Evolutionary conservation across 2,329 filamentous ascomycete species (phyloP).

Genomic region (Zymoseptoria ardabiliae): DNA sequence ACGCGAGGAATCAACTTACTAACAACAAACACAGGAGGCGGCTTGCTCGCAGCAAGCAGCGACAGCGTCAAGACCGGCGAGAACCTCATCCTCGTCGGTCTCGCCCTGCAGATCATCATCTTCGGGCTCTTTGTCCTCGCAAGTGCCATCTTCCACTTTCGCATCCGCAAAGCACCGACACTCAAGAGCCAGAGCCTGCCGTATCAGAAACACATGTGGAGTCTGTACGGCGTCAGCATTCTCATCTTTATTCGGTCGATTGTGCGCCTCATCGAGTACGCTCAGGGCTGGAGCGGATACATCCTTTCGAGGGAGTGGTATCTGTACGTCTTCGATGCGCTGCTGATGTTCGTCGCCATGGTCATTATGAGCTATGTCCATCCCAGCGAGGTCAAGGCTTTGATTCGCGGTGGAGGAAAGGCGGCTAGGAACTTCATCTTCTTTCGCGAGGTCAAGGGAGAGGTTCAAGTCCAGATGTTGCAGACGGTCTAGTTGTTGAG

Average conservation of each 20-base stretch:
- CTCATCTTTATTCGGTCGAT: conserved; percentile 45
- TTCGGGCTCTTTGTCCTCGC: conserved; percentile 44
- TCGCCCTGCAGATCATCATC: conserved; percentile 45
- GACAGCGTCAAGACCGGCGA: conserved; percentile 30
- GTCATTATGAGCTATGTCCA: conserved; percentile 10
- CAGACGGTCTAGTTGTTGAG: neutral
- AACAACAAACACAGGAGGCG: neutral
- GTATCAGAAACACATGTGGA: conserved; percentile 35
- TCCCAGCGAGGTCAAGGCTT: conserved; percentile 11
- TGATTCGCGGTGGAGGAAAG: conserved; percentile 9
- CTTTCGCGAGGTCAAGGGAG: neutral
- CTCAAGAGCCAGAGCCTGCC: conserved; percentile 6
- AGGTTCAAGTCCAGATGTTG: neutral
- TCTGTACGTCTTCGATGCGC: conserved; percentile 18
- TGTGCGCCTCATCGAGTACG: conserved; percentile 45
- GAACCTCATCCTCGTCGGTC: conserved; percentile 42
- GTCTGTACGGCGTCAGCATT: conserved; percentile 37
- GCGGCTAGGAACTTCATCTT: conserved; percentile 7
- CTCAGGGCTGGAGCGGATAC: conserved; percentile 38
- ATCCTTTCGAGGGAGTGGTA: conserved; percentile 33
- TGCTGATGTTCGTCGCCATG: conserved; percentile 13
- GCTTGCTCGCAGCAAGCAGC: conserved; percentile 5
- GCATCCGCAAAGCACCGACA: conserved; percentile 15
- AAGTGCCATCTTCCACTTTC: conserved; percentile 24
- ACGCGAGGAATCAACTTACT: neutral